Percentiles rank a stretch among this genome's conserved stretches.
These are phyloP conservation scores for Populus trichocarpa DNA, from an alignment of 441 rosid species.

Conservation along the genomic window DNA sequence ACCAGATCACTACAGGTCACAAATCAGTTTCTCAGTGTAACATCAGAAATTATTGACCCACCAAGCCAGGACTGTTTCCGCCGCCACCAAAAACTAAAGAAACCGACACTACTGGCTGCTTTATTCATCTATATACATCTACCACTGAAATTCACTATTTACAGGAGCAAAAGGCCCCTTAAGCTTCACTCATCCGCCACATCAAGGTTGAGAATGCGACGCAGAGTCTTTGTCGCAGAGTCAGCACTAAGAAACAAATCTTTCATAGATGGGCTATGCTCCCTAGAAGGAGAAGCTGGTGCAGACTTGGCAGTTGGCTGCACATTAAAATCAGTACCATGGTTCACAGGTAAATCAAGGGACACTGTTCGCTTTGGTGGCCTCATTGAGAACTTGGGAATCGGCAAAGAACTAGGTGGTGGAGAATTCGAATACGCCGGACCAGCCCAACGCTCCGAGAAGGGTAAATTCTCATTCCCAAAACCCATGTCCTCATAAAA, in stretches of 20 bases:
- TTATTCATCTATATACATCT: constrained; percentile 58
- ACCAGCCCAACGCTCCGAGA: constrained; percentile 92
- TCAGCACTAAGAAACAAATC: constrained; percentile 55
- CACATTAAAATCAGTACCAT: constrained; percentile 32
- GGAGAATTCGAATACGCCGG: constrained; percentile 97
- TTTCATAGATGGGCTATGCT: constrained; percentile 29
- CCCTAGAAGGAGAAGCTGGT: constrained; percentile 79
- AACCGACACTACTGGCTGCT: constrained; percentile 23
- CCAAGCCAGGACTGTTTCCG: constrained; percentile 25
- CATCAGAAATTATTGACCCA: constrained; percentile 15
- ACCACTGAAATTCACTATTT: constrained; percentile 41
- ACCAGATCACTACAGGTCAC: background rate
- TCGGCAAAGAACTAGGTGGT: constrained; percentile 86
- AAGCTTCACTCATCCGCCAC: constrained; percentile 44
- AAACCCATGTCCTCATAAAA: constrained; percentile 33
- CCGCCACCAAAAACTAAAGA: constrained; percentile 16
- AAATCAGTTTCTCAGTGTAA: background rate
- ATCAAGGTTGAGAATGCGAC: constrained; percentile 94
- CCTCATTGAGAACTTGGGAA: constrained; percentile 74
- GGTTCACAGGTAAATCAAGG: constrained; percentile 46
- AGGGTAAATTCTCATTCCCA: constrained; percentile 39
- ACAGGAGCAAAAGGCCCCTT: constrained; percentile 41
- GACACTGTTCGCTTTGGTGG: constrained; percentile 62
- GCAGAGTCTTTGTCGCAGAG: constrained; percentile 79
- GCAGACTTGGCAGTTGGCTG: constrained; percentile 73